Evolutionary conservation across 768 basidiomycete genomes (phyloP).

Genomic region (Amylocystis lapponica): DNA sequence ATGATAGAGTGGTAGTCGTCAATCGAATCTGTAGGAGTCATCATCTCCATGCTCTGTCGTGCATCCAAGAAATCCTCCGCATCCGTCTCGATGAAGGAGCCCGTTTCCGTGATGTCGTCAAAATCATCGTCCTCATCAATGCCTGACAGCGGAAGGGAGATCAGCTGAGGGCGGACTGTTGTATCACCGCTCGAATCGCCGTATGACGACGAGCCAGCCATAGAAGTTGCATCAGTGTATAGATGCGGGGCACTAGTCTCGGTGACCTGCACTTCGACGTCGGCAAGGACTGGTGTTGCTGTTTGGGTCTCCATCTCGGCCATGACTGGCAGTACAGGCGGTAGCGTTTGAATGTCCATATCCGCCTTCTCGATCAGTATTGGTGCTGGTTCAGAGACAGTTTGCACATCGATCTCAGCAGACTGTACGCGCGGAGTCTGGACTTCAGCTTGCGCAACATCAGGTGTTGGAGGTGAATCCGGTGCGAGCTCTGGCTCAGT

Average conservation of each 20-base stretch:
- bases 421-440: conserved; percentile 31
- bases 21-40: conserved; percentile 60
- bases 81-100: conserved; percentile 49
- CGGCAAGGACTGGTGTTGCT: background rate
- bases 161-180: conserved; percentile 13
- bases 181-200: conserved; percentile 27
- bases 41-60: conserved; percentile 52
- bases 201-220: background rate
- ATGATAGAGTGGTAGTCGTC: conserved; percentile 76
- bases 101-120: conserved; percentile 51
- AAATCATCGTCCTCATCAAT: conserved; percentile 34
- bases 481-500: conserved; percentile 31
- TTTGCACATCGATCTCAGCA: conserved; percentile 31
- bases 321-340: background rate
- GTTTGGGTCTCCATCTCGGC: conserved; percentile 16
- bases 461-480: conserved; percentile 12
- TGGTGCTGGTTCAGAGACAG: conserved; percentile 15
- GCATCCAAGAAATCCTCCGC: conserved; percentile 74
- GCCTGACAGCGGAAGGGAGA: conserved; percentile 20
- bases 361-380: conserved; percentile 14
- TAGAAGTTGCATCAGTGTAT: conserved; percentile 5
- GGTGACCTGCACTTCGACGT: conserved; percentile 8
- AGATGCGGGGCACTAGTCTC: conserved; percentile 1
- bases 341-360: conserved; percentile 18
- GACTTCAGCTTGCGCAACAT: conserved; percentile 27